Percentiles rank a stretch among this genome's conserved stretches.
These are phyloP conservation scores for Aspergillus udagawae DNA, from an alignment of 2,329 filamentous ascomycete genomes.

Conservation along the genomic window DNA sequence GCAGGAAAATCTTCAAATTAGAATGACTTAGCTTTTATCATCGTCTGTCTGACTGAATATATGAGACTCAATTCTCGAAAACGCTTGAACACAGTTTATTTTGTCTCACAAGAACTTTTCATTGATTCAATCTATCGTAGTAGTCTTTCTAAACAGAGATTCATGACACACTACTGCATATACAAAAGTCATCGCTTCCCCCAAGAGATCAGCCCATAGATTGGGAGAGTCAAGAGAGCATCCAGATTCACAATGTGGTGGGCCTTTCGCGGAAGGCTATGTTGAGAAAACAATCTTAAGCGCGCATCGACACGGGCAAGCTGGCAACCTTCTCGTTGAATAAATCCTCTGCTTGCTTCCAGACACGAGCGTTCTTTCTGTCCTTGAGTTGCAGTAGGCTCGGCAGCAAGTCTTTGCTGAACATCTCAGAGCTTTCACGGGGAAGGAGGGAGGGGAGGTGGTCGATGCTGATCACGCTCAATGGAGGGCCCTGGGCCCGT, in stretches of 20 bases:
- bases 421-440: conserved; percentile 81
- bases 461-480: conserved; percentile 84
- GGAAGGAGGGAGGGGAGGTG: conserved; percentile 80
- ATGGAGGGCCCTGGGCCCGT: conserved; percentile 54
- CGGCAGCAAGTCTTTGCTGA: conserved; percentile 73
- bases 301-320: conserved; percentile 48
- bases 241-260: not conserved
- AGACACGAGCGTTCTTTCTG: conserved; percentile 67
- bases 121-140: not conserved
- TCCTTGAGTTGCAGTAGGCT: conserved; percentile 74
- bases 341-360: conserved; percentile 77
- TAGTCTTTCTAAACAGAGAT: not conserved
- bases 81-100: not conserved
- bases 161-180: not conserved
- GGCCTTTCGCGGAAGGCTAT: not conserved
- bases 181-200: not conserved
- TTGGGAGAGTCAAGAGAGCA: not conserved
- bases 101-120: not conserved
- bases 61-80: not conserved
- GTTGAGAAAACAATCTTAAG: conserved; percentile 4
- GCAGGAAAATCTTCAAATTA: not conserved
- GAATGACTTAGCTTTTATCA: not conserved
- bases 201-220: not conserved
- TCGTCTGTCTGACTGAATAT: not conserved
- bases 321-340: conserved; percentile 77